These are phyloP conservation scores for Aspergillus pseudotamarii DNA, from an alignment of 2,329 filamentous ascomycete genomes.

Conservation along the genomic window DNA sequence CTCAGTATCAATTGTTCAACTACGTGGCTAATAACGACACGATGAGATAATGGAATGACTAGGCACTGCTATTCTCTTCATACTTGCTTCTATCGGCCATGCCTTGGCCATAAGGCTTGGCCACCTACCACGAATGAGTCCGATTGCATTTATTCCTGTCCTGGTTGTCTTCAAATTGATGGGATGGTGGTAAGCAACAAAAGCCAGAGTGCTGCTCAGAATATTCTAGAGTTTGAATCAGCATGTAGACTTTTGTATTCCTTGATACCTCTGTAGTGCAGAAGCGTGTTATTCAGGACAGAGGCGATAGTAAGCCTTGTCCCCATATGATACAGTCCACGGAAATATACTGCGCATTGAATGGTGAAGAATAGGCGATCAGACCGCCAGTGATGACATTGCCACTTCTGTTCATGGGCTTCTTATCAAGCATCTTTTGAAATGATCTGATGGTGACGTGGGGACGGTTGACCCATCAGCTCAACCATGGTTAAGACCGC, in stretches of 20 bases:
- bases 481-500: neutral
- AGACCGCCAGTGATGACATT: neutral
- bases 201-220: neutral
- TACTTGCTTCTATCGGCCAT: neutral
- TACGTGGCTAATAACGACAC: neutral
- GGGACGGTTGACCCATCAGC: neutral
- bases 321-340: neutral
- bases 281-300: neutral
- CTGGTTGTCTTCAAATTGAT: neutral
- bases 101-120: neutral
- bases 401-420: neutral
- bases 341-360: neutral
- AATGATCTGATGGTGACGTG: neutral
- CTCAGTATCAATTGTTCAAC: neutral
- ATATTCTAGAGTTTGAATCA: neutral
- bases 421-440: neutral
- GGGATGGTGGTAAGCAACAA: neutral
- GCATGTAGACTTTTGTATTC: neutral
- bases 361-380: neutral
- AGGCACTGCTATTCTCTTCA: neutral
- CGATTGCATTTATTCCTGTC: neutral
- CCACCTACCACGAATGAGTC: neutral
- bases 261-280: neutral
- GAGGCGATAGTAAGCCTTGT: neutral
- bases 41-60: neutral